phyloP scores from a whole-genome alignment of 2,329 filamentous ascomycete species.

The Diplocarpon mali region DNA sequence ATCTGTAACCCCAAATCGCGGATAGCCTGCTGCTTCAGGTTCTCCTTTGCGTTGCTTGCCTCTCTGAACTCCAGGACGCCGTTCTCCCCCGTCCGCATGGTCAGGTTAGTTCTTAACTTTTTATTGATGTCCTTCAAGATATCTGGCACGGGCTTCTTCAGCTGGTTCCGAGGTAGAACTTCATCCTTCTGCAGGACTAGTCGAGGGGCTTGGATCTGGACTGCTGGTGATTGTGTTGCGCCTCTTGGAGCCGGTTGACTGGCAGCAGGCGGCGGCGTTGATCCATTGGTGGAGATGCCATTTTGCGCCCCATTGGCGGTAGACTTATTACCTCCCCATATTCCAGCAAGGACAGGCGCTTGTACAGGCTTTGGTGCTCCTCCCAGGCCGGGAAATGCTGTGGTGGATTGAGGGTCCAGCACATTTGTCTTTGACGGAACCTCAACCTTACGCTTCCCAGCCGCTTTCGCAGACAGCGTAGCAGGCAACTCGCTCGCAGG shows the following conservation, averaged over 20 bases:
- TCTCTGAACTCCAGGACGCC: slow-evolving; percentile 74
- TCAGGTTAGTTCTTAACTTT: slow-evolving; percentile 77
- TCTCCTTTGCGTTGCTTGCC: slow-evolving; percentile 66
- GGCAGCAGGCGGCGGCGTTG: slow-evolving; percentile 50
- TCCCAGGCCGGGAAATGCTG: slow-evolving; percentile 88
- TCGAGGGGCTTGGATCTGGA: slow-evolving; percentile 72
- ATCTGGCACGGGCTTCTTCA: slow-evolving; percentile 78
- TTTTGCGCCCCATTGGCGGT: slow-evolving; percentile 42
- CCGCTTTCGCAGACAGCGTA: slow-evolving; percentile 49
- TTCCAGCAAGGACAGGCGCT: slow-evolving; percentile 39
- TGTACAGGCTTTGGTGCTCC: slow-evolving; percentile 48
- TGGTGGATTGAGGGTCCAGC: slow-evolving; percentile 78
- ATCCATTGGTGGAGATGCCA: slow-evolving; percentile 34
- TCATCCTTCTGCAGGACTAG: slow-evolving; percentile 58
- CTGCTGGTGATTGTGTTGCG: slow-evolving; percentile 49
- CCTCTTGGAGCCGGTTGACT: slow-evolving; percentile 24
- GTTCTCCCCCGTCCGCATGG: slow-evolving; percentile 61
- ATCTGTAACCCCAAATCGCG: slow-evolving; percentile 84
- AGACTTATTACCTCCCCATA: slow-evolving; percentile 66
- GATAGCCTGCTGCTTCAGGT: slow-evolving; percentile 67
- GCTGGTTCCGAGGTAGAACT: slow-evolving; percentile 62
- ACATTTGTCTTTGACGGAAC: slow-evolving; percentile 30
- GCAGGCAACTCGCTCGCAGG: slow-evolving; percentile 37
- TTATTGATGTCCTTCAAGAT: slow-evolving; percentile 87
- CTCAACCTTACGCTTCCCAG: slow-evolving; percentile 56